Base-by-base conservation (phyloP, 306 rosid species). In the Lathyrus oleraceus region DNA sequence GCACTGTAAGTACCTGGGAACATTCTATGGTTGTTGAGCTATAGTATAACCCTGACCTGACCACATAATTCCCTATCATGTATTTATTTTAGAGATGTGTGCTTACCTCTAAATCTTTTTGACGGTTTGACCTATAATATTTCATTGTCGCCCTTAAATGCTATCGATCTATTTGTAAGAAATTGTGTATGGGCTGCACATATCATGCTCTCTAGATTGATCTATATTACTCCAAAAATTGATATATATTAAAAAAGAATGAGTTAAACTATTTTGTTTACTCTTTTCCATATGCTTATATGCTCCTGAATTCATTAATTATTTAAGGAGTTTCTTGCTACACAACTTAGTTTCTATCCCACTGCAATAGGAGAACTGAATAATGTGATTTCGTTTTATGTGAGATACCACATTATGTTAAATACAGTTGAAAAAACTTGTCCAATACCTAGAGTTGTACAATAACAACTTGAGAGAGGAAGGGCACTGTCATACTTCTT, bases 401-500 rank as follows among this genome's bases (percentile, higher is more conserved):
- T 61, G 61, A 72, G 19, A 48, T 72, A 20, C 43, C 53, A 35
- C 32, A n/a, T 23, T 61, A 38, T 49, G 16, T 9, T 54, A 62
- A 49, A 49, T 48, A 48, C 62, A 48, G 51, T 60, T 60, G 39
- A 65, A 53, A 65, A 42, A 70, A 42, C 19, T 65, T 56, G 67
- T 54, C 27, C 47, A 63, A 54, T 42, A 65, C 14, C 47, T 56
- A 57, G 43, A 52, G 39, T 5, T 66, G 73, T n/a, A 30, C 17
- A 56, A 43, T 23, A 74, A 56, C 35, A 21, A 8, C 15, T 58
- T 20, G 44, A 58, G 61, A 75, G 61, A 74, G 40, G 61, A 75
- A 56, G 43, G 67, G 61, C 8, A 66, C 8, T 8, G 16, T 15
- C 63, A 59, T 47, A 57, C 63, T 67, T n/a, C 42, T 75, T 47